A percentile compares a stretch with the other conserved stretches of the same genome.
Conservation (phyloP, 129 eudicot genomes). For the Lactuca sativa region DNA sequence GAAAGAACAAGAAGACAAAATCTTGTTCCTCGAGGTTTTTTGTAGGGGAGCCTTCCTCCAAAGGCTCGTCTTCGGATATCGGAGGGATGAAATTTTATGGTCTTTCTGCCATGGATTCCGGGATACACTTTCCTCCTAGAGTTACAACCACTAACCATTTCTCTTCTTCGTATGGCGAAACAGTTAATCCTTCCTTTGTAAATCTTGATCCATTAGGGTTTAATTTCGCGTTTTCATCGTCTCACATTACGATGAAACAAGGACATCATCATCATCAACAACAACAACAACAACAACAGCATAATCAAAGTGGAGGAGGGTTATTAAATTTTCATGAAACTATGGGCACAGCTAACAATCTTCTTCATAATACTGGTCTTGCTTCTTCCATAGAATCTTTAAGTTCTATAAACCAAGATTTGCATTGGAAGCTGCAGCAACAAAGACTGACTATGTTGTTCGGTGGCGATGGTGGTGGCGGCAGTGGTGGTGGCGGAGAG, state of each 20-base stretch:
- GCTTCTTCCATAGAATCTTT: constrained; percentile 81
- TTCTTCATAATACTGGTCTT: constrained; percentile 23
- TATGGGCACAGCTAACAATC: constrained; percentile 30
- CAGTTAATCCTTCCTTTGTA: constrained; percentile 34
- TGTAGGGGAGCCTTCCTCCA: constrained; percentile 32
- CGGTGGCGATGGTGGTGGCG: constrained; percentile 41
- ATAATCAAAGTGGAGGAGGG: constrained; percentile 26
- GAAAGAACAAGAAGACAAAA: constrained; percentile 66
- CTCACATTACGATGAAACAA: constrained; percentile 39
- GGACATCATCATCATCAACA: constrained; percentile 25
- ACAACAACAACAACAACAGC: background rate
- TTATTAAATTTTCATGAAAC: constrained; percentile 34
- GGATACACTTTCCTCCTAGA: constrained; percentile 33
- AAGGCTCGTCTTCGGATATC: constrained; percentile 31
- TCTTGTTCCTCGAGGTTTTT: constrained; percentile 35
- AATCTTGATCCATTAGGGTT: constrained; percentile 49
- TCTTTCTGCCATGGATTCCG: constrained; percentile 61
- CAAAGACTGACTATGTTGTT: constrained; percentile 64
- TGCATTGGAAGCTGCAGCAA: constrained; percentile 92
- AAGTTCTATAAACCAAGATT: constrained; percentile 82
- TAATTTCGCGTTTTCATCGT: constrained; percentile 37
- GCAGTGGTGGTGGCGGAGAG: constrained; percentile 32
- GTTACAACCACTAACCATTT: constrained; percentile 29
- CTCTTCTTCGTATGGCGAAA: constrained; percentile 50
- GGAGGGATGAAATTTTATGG: constrained; percentile 57